Base-by-base conservation (phyloP, 139 green algal genomes). In the Coccomyxa sp. region DNA sequence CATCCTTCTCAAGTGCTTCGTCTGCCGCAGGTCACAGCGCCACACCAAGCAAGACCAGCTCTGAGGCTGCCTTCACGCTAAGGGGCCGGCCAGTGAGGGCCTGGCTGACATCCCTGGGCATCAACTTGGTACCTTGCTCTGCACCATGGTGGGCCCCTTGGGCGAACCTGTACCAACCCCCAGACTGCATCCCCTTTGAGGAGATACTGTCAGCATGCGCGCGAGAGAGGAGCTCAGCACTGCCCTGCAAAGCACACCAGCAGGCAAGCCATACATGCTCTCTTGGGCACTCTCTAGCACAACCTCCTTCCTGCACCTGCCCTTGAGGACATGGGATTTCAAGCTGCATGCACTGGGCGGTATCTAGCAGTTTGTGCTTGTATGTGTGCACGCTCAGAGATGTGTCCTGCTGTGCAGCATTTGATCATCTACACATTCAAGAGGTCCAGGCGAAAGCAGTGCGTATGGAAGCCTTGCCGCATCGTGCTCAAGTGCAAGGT, bases 401-500 rank as follows among this genome's bases (percentile, higher is more conserved):
- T 41, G n/a, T 12, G 31, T 40, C 41, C n/a, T n/a, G n/a, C n/a
- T n/a, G n/a, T n/a, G 6, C 76, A 88, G 54, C 73, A 55, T 5
- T 58, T 92, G 7, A 77, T 87, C 68, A 27, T 93, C 16, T 79
- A 91, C 73, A 83, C 82, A 9, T 79, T 93, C 22, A 50, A 55
- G 8, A 79, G 89, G 0, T 64, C 55, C 3, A 55, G 22, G 0
- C 16, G 75, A 31, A 64, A 44, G 8, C 81, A 80, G 7, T 87
- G 78, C 74, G 41, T 77, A 12, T 91, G 89, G 89, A 22, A 33
- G 2, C 24, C 85, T 10, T n/a, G 64, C 22, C 72, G 79, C 44
- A 74, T 90, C 8, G 31, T 78, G 33, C 73, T 93, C 22, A 55
- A 50, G 12, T 64, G 78, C 6, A 22, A 74, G 73, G 41, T 82